phyloP scores from a whole-genome alignment of 2,329 filamentous ascomycete genomes.

The Trichophyton verrucosum region DNA sequence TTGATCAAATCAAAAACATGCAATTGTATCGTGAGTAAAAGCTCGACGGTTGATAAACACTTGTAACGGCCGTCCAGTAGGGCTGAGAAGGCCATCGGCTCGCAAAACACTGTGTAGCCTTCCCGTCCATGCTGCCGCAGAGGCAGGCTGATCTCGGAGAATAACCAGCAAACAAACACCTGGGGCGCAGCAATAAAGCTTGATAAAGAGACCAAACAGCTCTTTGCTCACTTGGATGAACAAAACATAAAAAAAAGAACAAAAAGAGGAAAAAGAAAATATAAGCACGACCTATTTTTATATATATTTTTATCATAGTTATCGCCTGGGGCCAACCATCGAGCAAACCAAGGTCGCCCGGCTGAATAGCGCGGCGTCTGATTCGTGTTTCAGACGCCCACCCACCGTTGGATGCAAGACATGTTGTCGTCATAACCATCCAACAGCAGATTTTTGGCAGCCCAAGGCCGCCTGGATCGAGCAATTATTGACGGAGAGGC shows the following conservation, averaged over 20 bases:
- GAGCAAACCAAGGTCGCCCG: neutral
- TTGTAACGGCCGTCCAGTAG: neutral
- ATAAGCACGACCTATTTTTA: conserved; percentile 3
- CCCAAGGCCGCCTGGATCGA: neutral
- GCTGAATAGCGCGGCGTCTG: neutral
- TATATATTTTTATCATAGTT: neutral
- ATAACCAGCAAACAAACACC: neutral
- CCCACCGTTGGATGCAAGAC: conserved; percentile 1
- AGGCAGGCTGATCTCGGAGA: neutral
- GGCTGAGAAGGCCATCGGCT: neutral
- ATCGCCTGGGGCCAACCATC: neutral
- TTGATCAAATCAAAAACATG: neutral
- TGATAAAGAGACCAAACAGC: neutral
- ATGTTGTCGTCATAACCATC: neutral
- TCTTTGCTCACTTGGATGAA: neutral
- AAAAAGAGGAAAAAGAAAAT: neutral
- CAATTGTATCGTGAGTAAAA: neutral
- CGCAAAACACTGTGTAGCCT: neutral
- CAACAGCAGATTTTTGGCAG: neutral
- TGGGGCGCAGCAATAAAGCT: conserved; percentile 1
- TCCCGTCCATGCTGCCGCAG: neutral
- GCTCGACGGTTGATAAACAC: neutral
- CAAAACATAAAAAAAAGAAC: no score
- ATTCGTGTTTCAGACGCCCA: conserved; percentile 5
- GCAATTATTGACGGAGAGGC: conserved; percentile 3